These are phyloP conservation scores for Microbotryum lychnidis-dioicae DNA, from an alignment of 1,284 basidiomycete species.

Conservation along the genomic window DNA sequence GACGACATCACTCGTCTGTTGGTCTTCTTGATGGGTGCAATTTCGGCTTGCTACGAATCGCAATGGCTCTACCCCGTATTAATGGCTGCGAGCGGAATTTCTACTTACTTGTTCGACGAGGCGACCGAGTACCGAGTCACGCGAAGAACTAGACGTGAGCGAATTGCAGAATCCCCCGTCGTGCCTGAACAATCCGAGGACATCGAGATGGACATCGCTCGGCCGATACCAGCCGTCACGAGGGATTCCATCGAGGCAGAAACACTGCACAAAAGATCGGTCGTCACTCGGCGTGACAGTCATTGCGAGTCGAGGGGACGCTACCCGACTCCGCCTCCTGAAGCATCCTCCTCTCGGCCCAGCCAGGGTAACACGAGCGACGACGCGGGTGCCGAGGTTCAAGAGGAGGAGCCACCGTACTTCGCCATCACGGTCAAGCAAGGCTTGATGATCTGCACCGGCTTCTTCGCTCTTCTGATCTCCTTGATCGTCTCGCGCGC, in stretches of 20 bases:
- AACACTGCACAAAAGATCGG: background rate
- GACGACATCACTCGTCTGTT: conserved; percentile 48
- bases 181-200: background rate
- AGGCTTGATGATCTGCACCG: conserved; percentile 25
- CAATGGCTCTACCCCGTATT: conserved; percentile 46
- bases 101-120: conserved; percentile 26
- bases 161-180: background rate
- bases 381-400: background rate
- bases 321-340: conserved; percentile 12
- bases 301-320: background rate
- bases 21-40: conserved; percentile 47
- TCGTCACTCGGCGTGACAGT: background rate
- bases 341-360: background rate
- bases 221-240: conserved; percentile 6
- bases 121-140: background rate
- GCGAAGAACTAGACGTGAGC: conserved; percentile 1
- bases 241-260: background rate
- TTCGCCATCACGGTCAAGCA: conserved; percentile 2
- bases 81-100: conserved; percentile 39
- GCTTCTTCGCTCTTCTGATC: conserved; percentile 23
- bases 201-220: conserved; percentile 7
- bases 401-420: background rate
- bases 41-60: conserved; percentile 51
- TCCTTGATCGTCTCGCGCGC: conserved; percentile 39
- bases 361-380: background rate